Base-by-base conservation (phyloP, 1,284 basidiomycete genomes). In the Rhodofomes roseus region DNA sequence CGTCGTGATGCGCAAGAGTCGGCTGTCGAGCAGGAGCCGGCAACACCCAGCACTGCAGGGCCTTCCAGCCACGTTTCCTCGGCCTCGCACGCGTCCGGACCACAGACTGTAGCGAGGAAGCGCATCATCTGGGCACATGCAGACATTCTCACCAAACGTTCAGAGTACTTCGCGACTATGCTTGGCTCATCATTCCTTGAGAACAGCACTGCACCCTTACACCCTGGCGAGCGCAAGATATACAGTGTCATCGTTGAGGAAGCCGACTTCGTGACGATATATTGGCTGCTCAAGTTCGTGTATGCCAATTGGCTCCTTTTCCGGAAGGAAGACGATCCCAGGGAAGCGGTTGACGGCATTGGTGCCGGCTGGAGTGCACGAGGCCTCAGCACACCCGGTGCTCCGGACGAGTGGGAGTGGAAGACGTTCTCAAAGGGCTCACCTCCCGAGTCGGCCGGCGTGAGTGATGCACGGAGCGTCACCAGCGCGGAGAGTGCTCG, bases 111-210 rank as follows among this genome's bases (percentile, higher is more conserved):
- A 4, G 86, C 83, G 11, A 79, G 88, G 12, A 89, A 89, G 65
- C 79, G 87, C 23, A 71, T 90, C 22, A 83, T 95, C 29, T 94
- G 92, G 72, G 91, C 91, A 0, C 92, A 95, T 72, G 86, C 87
- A 2, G 86, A 90, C 67, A 87, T 93, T 44, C 80, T 94, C 22
- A 83, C 76, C 46, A 79, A 81, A 12, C 77, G 91, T 23, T 89
- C 89, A 23, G 90, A 93, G 55, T 94, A 94, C 67, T 94, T 94
- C 68, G 79, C 84, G 2, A 90, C 88, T 1, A 90, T 93, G 84
- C 79, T 95, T 22, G 77, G 81, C 31, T 90, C 89, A 0, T 82
- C 85, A 0, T 94, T 92, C 68, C 73, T 83, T 5, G 90, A 92
- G 71, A 84, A 78, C 51, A 65, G 68, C 2, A 16, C 73, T 0